Conservation (phyloP, 129 eudicot species). For the Flaveria linearis region DNA sequence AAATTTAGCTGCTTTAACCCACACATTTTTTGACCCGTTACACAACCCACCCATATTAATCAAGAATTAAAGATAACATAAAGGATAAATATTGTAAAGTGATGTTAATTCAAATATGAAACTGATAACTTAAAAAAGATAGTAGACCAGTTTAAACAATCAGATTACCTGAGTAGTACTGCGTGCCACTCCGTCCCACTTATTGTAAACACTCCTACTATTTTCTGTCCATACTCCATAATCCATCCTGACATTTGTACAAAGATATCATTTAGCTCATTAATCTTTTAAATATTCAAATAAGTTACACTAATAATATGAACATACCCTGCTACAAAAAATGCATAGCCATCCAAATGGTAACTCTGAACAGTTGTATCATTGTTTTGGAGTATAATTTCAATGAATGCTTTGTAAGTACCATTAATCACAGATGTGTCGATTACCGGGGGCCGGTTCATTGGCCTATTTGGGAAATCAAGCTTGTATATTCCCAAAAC, state of each 20-base stretch:
- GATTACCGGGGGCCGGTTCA: conserved; percentile 74
- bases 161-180: conserved; percentile 80
- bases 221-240: conserved; percentile 90
- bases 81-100: not conserved
- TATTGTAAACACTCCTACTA: conserved; percentile 83
- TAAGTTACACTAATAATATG: not conserved
- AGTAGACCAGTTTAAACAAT: not conserved
- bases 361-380: conserved; percentile 79
- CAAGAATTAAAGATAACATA: not conserved
- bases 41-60: conserved; percentile 2
- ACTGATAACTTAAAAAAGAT: not conserved
- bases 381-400: conserved; percentile 87
- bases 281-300: not conserved
- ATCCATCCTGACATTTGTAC: conserved; percentile 65
- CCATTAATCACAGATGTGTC: conserved; percentile 86
- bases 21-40: conserved; percentile 12
- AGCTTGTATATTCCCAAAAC: conserved; percentile 87
- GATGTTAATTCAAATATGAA: not conserved
- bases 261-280: not conserved
- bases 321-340: conserved; percentile 90
- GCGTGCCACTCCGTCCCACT: conserved; percentile 96
- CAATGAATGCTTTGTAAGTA: conserved; percentile 75
- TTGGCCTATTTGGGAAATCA: conserved; percentile 79
- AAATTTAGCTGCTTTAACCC: not conserved
- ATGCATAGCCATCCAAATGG: conserved; percentile 96